Conservation (phyloP, 78 protist genomes). For the Speleostelium caveatum region DNA sequence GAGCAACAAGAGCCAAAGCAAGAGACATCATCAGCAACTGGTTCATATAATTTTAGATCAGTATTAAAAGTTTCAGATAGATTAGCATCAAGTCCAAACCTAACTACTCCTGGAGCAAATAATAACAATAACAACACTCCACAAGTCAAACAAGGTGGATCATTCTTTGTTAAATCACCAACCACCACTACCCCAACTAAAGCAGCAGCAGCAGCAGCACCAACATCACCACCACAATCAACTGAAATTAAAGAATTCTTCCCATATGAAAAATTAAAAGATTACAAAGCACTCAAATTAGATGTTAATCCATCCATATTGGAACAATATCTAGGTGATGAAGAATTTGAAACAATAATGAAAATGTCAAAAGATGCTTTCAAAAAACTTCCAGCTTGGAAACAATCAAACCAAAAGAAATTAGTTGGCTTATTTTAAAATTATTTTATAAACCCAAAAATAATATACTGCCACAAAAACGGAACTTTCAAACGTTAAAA, state of each 20-base stretch:
- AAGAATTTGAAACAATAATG: constrained; percentile 10
- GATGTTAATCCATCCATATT: constrained; percentile 27
- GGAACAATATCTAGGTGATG: constrained; percentile 35
- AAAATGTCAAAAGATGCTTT: constrained; percentile 10
- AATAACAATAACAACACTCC: no score
- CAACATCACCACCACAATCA: constrained; percentile 4
- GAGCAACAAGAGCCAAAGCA: neutral
- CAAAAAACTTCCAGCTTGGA: constrained; percentile 57
- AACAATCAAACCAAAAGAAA: constrained; percentile 43
- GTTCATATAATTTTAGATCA: constrained; percentile 47
- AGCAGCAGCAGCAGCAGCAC: constrained; percentile 7
- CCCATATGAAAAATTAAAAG: constrained; percentile 24
- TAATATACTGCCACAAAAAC: no score
- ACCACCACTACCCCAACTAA: constrained; percentile 3
- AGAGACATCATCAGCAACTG: constrained; percentile 1
- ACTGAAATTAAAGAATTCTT: neutral
- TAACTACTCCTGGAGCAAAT: constrained; percentile 27
- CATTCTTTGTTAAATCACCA: no score
- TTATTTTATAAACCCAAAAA: no score
- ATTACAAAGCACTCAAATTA: constrained; percentile 14
- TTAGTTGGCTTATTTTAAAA: constrained; percentile 25
- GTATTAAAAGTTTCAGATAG: constrained; percentile 30
- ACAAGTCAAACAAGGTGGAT: no score
- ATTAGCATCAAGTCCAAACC: constrained; percentile 14
- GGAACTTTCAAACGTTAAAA: no score